Base-by-base conservation (phyloP, 176 grass and related monocot genomes). In the Oryza meridionalis region DNA sequence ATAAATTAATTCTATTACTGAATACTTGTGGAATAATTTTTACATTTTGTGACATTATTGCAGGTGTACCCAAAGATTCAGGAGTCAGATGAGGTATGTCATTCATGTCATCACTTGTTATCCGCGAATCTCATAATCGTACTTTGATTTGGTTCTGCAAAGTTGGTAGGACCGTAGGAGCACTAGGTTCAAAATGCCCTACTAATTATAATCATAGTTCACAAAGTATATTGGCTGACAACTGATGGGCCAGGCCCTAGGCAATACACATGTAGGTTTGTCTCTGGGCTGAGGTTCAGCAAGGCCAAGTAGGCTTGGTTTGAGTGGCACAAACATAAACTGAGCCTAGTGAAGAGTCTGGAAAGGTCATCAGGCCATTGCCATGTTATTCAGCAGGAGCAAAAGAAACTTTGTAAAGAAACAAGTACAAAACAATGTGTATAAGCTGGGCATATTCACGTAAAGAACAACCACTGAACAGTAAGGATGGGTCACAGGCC, bases 11-110 rank as follows among this genome's bases (percentile, higher is more conserved):
- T 22, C 3, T 44, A 47, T 81, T 62, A 67, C 77, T 78, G n/a
- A 71, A 77, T 85, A 22, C 7, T 5, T 69, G 9, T 67, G 27
- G 17, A 37, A 0, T 78, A 27, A 0, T 78, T 85, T 51, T 72
- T 81, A 43, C 65, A 21, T 27, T 87, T 85, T 38, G 58, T 68
- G 42, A 69, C 84, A 1, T 27, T 73, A 69, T 43, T 90, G 82
- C 85, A 98, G 96, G 89, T 98, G 70, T 98, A 88, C 61, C 96
- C 93, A 79, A 95, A 98, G 82, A 95, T 98, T 72, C 90, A 91
- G 83, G 89, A 92, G 42, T 93, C 77, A 9, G 88, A 95, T 73
- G 96, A 98, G 93, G 96, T 95, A 62, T 40, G 59, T 69, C 49
- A 78, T 9, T 61, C 78, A 59, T 79, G 15, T 70, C 70, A 4